Evolutionary conservation across 257 asterid genomes (phyloP).

Genomic region (Solanum megistacrolobum): DNA sequence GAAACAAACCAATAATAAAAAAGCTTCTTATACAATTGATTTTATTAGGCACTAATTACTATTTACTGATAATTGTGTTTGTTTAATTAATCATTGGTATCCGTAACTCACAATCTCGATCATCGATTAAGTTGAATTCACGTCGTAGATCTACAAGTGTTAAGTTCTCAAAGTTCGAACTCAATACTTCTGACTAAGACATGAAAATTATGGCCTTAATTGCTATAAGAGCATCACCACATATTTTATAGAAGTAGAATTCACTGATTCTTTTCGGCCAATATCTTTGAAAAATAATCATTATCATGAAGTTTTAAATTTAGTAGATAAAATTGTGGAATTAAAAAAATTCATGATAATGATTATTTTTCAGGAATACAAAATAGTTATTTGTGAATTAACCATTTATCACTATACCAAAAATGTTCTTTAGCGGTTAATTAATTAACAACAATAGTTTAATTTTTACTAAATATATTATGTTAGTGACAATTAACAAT

Average conservation of each 20-base stretch:
- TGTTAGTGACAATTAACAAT: too few relatives aligned
- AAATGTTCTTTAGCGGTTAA: too few relatives aligned
- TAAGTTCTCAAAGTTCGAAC: neutral
- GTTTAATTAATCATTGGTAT: neutral
- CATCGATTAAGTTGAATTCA: neutral
- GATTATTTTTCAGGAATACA: neutral
- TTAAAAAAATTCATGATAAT: neutral
- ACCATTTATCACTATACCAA: neutral
- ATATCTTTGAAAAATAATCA: neutral
- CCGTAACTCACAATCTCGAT: neutral
- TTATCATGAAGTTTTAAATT: neutral
- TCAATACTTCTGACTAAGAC: neutral
- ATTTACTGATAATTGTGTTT: neutral
- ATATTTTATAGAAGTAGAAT: neutral
- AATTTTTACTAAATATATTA: too few relatives aligned
- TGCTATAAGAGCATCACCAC: neutral
- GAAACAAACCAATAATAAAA: neutral
- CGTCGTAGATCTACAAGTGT: fast-evolving
- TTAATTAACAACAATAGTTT: too few relatives aligned
- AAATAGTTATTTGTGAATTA: neutral
- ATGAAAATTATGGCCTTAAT: neutral
- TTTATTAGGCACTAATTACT: neutral
- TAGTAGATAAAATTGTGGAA: neutral
- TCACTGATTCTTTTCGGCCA: neutral
- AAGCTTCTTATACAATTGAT: neutral